Percentiles rank a stretch among this genome's conserved stretches.
Conservation (phyloP, 73 alveolate species). For the Paramecium caudatum region DNA sequence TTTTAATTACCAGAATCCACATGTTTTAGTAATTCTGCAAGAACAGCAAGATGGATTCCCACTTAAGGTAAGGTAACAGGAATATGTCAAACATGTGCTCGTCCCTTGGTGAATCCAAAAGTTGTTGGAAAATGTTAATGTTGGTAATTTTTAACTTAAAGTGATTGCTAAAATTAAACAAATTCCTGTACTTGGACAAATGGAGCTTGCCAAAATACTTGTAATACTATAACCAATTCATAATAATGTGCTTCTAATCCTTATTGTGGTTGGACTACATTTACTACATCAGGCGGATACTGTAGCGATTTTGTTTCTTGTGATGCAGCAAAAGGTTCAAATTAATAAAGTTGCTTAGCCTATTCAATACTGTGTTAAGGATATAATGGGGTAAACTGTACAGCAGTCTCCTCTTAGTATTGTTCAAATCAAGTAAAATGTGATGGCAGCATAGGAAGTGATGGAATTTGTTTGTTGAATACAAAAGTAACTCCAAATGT, state of each 20-base stretch:
- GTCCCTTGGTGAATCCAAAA: no score
- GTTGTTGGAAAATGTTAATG: neutral
- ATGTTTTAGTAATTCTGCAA: neutral
- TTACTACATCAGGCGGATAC: neutral
- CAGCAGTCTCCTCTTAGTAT: no score
- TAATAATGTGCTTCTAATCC: neutral
- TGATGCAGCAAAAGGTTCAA: neutral
- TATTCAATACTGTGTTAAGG: neutral
- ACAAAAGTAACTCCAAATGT: neutral
- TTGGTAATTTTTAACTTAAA: neutral
- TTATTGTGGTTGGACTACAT: neutral
- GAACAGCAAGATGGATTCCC: conserved; percentile 20
- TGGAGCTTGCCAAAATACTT: no score
- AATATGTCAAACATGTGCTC: neutral
- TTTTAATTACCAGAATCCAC: neutral
- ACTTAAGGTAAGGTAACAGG: neutral
- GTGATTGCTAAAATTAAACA: neutral
- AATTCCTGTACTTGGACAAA: neutral
- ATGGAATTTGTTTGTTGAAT: neutral
- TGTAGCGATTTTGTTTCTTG: neutral
- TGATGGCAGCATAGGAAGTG: neutral
- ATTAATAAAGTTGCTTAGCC: neutral
- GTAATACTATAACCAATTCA: no score
- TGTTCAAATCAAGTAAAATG: neutral
- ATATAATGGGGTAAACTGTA: neutral